Conservation (phyloP, 345 rosid genomes). For the Eucalyptus caleyi region DNA sequence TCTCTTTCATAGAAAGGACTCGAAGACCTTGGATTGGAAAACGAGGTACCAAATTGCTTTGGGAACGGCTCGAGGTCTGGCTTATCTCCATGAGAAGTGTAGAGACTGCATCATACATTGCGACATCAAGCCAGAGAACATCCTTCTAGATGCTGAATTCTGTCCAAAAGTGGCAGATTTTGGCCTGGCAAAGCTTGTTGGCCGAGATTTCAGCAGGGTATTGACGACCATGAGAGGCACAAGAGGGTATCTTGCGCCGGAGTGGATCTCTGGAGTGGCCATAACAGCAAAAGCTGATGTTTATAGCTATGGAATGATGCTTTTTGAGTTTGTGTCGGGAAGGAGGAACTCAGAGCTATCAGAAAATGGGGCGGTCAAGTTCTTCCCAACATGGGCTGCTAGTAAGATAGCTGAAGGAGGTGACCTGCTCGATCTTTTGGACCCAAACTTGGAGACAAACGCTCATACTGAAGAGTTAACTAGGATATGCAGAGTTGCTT, state of each 20-base stretch:
- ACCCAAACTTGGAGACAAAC: slow-evolving; percentile 22
- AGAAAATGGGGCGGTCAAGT: slow-evolving; percentile 28
- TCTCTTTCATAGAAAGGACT: slow-evolving; percentile 22
- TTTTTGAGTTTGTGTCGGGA: slow-evolving; percentile 70
- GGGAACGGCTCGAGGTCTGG: slow-evolving; percentile 74
- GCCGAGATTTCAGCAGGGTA: slow-evolving; percentile 78
- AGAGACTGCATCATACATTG: slow-evolving; percentile 86
- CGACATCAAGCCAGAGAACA: slow-evolving; percentile 84
- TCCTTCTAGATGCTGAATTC: slow-evolving; percentile 51
- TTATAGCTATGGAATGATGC: slow-evolving; percentile 89
- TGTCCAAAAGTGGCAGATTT: slow-evolving; percentile 85
- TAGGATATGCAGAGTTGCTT: slow-evolving; percentile 53
- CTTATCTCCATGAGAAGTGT: slow-evolving; percentile 77
- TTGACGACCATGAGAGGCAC: slow-evolving; percentile 84
- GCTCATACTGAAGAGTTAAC: slow-evolving; percentile 52
- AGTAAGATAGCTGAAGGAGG: slow-evolving; percentile 27
- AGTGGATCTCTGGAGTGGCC: slow-evolving; percentile 86
- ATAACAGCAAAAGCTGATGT: slow-evolving; percentile 82
- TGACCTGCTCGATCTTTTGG: slow-evolving; percentile 37
- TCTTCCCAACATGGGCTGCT: slow-evolving; percentile 62
- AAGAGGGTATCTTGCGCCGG: slow-evolving; percentile 86
- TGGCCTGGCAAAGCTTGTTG: slow-evolving; percentile 79
- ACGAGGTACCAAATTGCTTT: slow-evolving; percentile 56
- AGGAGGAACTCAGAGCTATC: slow-evolving; percentile 58
- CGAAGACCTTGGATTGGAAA: slow-evolving; percentile 39